Evolutionary conservation across 2,329 filamentous ascomycete species (phyloP).

Genomic region (Fusarium anthophilum): DNA sequence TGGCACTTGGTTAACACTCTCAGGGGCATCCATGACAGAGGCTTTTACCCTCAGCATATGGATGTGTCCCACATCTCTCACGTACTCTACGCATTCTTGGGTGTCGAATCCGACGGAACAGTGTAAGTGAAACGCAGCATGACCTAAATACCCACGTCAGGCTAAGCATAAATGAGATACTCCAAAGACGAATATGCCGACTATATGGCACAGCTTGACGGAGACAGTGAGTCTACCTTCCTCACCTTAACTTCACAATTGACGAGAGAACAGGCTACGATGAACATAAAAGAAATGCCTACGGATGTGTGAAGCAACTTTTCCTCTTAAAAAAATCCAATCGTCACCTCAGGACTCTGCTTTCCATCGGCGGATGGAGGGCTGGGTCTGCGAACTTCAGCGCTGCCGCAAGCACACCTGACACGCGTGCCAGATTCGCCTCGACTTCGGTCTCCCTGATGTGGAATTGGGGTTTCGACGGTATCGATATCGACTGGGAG

Average conservation of each 20-base stretch:
- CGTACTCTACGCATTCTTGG: conserved; percentile 84
- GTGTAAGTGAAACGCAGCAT: conserved; percentile 59
- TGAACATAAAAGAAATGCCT: conserved; percentile 13
- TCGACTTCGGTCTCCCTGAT: conserved; percentile 25
- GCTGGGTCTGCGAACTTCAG: conserved; percentile 27
- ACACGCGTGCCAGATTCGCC: conserved; percentile 21
- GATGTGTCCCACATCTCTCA: conserved; percentile 70
- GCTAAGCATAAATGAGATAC: conserved; percentile 51
- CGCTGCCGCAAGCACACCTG: conserved; percentile 18
- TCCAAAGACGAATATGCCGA: conserved; percentile 77
- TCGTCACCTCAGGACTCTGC: conserved; percentile 27
- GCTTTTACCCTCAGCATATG: conserved; percentile 43
- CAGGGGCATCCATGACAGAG: conserved; percentile 23
- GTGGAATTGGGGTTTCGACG: conserved; percentile 32
- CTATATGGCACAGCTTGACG: conserved; percentile 70
- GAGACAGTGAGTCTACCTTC: conserved; percentile 60
- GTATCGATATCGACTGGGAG: conserved; percentile 32
- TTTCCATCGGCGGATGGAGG: conserved; percentile 29
- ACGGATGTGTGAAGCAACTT: conserved; percentile 30
- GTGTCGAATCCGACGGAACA: conserved; percentile 75
- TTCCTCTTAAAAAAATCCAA: conserved; percentile 28
- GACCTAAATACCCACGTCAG: neutral
- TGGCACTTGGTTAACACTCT: conserved; percentile 46
- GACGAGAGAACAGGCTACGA: conserved; percentile 14
- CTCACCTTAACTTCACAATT: neutral